phyloP scores from a whole-genome alignment of 2,329 filamentous ascomycete species.

The Spiromastix sp. region DNA sequence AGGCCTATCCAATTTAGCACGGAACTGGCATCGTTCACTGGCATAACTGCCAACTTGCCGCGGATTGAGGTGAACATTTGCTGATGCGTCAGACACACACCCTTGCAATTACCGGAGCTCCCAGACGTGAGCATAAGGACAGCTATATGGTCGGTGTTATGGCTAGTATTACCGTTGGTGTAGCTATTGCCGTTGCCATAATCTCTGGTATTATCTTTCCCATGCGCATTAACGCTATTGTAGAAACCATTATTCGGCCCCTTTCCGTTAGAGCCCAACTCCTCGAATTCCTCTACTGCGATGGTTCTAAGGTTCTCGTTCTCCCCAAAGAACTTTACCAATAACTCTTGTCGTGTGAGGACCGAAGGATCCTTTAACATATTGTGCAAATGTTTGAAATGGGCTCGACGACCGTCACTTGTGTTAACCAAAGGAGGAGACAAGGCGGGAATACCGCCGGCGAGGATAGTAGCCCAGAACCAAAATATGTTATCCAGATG shows the following conservation, averaged over 20 bases:
- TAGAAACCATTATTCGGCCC: too few species aligned
- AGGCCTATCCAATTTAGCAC: constrained; percentile 1
- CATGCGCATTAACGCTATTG: too few species aligned
- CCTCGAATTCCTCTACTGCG: too few species aligned
- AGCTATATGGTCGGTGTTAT: neutral
- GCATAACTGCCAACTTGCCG: neutral
- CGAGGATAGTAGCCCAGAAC: constrained; percentile 2
- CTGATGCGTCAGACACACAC: constrained; percentile 1
- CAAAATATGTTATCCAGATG: constrained; percentile 3
- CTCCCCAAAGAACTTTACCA: constrained; percentile 1
- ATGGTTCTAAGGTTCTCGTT: neutral
- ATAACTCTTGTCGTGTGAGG: neutral
- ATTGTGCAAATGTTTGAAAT: constrained; percentile 1
- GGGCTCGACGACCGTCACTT: neutral
- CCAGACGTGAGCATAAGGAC: constrained; percentile 6
- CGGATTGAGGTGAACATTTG: constrained; percentile 1
- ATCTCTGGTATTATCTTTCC: constrained; percentile 1
- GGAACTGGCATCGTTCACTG: neutral
- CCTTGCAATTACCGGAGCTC: constrained; percentile 5
- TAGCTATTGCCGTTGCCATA: neutral
- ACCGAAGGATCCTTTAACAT: neutral
- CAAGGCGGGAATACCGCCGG: constrained; percentile 1
- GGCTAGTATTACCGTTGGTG: neutral
- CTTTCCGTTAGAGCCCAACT: too few species aligned
- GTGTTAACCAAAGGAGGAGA: constrained; percentile 1